Evolutionary conservation across 1,284 basidiomycete species (phyloP).

Genomic region (Athelia sp.): DNA sequence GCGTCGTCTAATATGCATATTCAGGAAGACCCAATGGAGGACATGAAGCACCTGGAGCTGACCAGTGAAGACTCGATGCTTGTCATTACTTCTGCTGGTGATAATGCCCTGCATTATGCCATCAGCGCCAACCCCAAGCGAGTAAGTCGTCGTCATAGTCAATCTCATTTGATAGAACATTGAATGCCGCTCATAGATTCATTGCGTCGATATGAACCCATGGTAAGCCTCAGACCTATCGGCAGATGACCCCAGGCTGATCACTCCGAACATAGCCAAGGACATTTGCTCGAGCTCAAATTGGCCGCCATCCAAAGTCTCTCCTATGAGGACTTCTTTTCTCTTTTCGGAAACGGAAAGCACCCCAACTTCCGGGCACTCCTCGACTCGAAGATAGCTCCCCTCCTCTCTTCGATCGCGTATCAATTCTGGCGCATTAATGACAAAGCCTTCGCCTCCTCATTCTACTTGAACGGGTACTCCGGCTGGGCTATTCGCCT

Average conservation of each 20-base stretch:
- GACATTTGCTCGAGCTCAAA: constrained; percentile 78
- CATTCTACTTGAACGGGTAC: constrained; percentile 76
- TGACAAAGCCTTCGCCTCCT: constrained; percentile 53
- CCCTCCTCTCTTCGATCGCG: constrained; percentile 68
- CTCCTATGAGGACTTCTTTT: constrained; percentile 67
- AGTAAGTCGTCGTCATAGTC: constrained; percentile 30
- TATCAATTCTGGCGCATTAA: constrained; percentile 80
- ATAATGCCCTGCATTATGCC: constrained; percentile 82
- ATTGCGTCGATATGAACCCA: constrained; percentile 74
- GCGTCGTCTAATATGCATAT: neutral
- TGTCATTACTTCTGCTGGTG: constrained; percentile 77
- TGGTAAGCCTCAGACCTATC: constrained; percentile 25
- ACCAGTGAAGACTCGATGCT: constrained; percentile 65
- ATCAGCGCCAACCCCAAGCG: constrained; percentile 57
- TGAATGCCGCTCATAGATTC: constrained; percentile 51
- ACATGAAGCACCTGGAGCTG: constrained; percentile 66
- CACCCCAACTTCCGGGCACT: constrained; percentile 61
- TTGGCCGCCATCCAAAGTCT: constrained; percentile 65
- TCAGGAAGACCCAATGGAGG: constrained; percentile 74
- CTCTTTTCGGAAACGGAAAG: constrained; percentile 67
- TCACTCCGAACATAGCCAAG: constrained; percentile 41
- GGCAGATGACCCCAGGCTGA: neutral
- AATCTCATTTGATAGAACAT: no score
- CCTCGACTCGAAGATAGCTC: constrained; percentile 65
- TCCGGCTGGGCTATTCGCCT: constrained; percentile 69